A percentile compares a stretch with the other conserved stretches of the same genome.
These are phyloP conservation scores for Aspergillus brasiliensis DNA, from an alignment of 2,329 filamentous ascomycete species.

Conservation along the genomic window DNA sequence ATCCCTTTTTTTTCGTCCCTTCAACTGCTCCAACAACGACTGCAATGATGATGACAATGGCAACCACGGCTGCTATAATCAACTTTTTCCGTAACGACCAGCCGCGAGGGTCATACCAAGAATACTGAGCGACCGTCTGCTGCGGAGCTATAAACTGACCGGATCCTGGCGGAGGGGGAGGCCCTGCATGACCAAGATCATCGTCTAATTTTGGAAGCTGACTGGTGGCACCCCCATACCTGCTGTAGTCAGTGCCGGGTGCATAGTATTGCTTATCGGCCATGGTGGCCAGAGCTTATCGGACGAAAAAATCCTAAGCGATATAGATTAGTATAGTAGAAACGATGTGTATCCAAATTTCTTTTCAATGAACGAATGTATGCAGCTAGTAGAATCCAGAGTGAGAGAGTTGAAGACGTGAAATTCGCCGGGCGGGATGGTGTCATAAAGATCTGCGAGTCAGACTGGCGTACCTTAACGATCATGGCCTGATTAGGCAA, in stretches of 20 bases:
- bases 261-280: constrained; percentile 7
- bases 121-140: constrained; percentile 19
- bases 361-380: neutral
- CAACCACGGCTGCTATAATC: constrained; percentile 42
- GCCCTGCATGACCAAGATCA: constrained; percentile 20
- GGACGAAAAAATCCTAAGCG: too few relatives aligned
- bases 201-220: constrained; percentile 19
- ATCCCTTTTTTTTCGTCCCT: constrained; percentile 40
- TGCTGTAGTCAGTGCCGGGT: constrained; percentile 22
- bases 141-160: constrained; percentile 6
- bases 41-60: constrained; percentile 50
- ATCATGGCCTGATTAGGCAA: constrained; percentile 19
- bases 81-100: constrained; percentile 60
- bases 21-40: constrained; percentile 50
- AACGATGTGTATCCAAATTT: neutral
- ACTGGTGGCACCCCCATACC: constrained; percentile 24
- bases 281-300: neutral
- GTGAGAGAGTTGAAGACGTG: neutral
- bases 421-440: constrained; percentile 5
- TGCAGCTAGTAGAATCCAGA: neutral
- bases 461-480: constrained; percentile 5
- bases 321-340: neutral
- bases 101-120: constrained; percentile 52
- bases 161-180: constrained; percentile 16
- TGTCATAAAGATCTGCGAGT: constrained; percentile 16